Evolutionary conservation across 257 asterid genomes (phyloP), one percentile per base, ranked within the genome.

Genomic region (Coffea canephora): DNA sequence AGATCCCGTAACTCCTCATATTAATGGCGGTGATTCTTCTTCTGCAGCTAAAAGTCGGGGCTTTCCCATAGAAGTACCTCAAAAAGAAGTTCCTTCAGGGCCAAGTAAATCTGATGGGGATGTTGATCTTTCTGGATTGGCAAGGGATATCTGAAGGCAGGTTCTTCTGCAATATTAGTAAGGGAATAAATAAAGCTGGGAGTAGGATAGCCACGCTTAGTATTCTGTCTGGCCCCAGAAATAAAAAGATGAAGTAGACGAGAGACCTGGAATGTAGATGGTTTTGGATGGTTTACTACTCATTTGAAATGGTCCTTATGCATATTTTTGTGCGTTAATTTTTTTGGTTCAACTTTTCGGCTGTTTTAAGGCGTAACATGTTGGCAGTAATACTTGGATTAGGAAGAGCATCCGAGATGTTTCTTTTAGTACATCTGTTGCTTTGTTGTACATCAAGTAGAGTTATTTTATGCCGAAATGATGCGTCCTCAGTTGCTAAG

Each of bases 51-150:
- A 46, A 80, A 83, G 81, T 55, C 87, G 71, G 16, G 88, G 85
- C 16, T 83, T 85, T 73, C 94, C 86, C 15, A 8, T 87, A 11
- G 92, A 90, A 71, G 77, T 25, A 71, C 89, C 87, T 78, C 86
- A 82, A 3, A 72, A 80, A 78, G 89, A 80, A 84, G 69, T 79
- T 54, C 72, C 75, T 84, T 79, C 92, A 3, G 61, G 73, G 59
- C 66, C 50, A 75, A 67, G 76, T 12, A 82, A 70, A 34, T 34
- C 87, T 49, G 89, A 88, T 82, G 97, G 91, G 82, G 94, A 87
- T 41, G 77, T 91, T 34, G 90, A 92, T 87, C 86, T 85, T 54
- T 88, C 96, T 70, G 92, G 96, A 54, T 76, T 87, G 75, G 89
- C 91, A 6, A 78, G 82, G 83, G 97, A 94, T 79, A 90, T 91